phyloP scores from a whole-genome alignment of 2,329 filamentous ascomycete genomes.

The Cercospora berteroae region DNA sequence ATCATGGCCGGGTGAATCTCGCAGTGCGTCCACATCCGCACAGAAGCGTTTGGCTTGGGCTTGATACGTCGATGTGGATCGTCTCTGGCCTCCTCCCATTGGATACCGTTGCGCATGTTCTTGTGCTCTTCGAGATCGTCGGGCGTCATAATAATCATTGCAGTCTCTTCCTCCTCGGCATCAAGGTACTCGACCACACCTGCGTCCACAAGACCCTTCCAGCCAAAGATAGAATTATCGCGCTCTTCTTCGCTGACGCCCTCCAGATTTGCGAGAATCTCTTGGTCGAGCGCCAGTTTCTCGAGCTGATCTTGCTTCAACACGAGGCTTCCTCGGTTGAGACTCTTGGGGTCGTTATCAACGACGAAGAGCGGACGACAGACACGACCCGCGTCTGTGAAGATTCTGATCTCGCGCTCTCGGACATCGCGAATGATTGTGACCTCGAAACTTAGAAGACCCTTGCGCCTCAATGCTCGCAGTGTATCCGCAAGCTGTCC shows the following conservation, averaged over 20 bases:
- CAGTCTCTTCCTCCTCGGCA: slow-evolving; percentile 95
- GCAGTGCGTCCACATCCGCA: slow-evolving; percentile 94
- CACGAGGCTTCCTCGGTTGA: slow-evolving; percentile 73
- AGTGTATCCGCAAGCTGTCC: slow-evolving; percentile 69
- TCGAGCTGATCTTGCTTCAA: slow-evolving; percentile 81
- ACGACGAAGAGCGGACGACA: slow-evolving; percentile 93
- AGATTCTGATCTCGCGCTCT: slow-evolving; percentile 97
- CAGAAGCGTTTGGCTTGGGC: slow-evolving; percentile 79
- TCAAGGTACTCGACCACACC: slow-evolving; percentile 95
- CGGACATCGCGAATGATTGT: slow-evolving; percentile 94
- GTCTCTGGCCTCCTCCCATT: slow-evolving; percentile 56
- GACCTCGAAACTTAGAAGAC: slow-evolving; percentile 85
- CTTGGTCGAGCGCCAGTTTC: slow-evolving; percentile 70
- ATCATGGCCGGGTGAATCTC: slow-evolving; percentile 99
- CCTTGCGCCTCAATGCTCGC: slow-evolving; percentile 56
- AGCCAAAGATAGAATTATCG: slow-evolving; percentile 68
- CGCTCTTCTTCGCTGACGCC: slow-evolving; percentile 57
- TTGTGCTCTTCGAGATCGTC: slow-evolving; percentile 75
- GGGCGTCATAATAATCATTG: slow-evolving; percentile 99
- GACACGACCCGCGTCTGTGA: slow-evolving; percentile 93
- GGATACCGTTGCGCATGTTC: slow-evolving; percentile 37
- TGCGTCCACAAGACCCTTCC: slow-evolving; percentile 78
- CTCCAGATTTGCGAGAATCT: slow-evolving; percentile 48
- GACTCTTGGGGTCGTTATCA: slow-evolving; percentile 74
- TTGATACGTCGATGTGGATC: slow-evolving; percentile 85